Evolutionary conservation across 345 rosid genomes (phyloP).

Genomic region (Citrus maxima): DNA sequence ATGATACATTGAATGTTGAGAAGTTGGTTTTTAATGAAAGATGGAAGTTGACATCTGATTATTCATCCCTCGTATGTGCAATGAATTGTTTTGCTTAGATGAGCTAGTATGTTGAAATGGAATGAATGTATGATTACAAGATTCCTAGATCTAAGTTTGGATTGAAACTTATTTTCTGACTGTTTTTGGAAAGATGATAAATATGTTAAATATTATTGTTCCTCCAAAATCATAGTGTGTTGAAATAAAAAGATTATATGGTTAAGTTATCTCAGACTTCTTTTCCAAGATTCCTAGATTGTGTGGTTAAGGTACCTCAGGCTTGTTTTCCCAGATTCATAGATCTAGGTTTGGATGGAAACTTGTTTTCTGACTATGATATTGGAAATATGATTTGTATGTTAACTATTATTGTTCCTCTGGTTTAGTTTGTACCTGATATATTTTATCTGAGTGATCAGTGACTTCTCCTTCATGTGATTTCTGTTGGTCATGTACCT

Average conservation of each 20-base stretch:
- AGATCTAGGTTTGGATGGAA: background rate
- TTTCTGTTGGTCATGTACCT: background rate
- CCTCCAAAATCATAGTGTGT: no score
- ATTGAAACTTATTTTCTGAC: background rate
- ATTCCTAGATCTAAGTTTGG: background rate
- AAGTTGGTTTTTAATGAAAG: background rate
- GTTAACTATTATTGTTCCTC: background rate
- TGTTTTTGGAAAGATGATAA: background rate
- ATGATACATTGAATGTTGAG: background rate
- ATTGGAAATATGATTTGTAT: background rate
- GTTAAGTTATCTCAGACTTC: background rate
- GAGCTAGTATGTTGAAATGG: background rate
- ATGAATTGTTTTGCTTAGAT: background rate
- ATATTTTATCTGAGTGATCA: background rate
- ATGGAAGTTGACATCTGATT: background rate
- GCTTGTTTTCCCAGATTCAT: background rate
- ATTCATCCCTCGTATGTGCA: background rate
- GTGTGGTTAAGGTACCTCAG: background rate
- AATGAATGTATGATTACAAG: background rate
- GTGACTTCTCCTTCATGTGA: background rate
- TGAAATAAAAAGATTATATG: background rate
- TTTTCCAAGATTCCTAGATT: background rate
- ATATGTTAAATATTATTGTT: background rate
- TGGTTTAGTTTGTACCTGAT: background rate
- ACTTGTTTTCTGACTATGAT: background rate